Percentiles rank a stretch among this genome's conserved stretches.
Conservation (phyloP, 257 asterid genomes). For the Fraxinus anomala region DNA sequence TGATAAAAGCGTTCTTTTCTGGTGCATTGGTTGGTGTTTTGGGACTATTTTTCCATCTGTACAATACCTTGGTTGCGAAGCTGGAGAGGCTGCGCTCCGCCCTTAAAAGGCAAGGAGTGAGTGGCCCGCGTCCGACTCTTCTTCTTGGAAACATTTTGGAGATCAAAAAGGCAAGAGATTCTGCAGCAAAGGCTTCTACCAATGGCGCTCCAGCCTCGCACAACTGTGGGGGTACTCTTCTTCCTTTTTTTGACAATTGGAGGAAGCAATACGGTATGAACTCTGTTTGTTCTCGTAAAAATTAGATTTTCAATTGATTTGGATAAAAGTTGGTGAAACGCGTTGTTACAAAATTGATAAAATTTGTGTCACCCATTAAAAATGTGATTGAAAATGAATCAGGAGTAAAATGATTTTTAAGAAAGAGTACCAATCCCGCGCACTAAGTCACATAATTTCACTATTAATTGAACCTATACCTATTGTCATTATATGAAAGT, state of each 20-base stretch:
- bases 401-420: too few relatives aligned
- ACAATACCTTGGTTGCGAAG: conserved; percentile 38
- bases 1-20: conserved; percentile 20
- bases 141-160: conserved; percentile 48
- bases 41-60: conserved; percentile 37
- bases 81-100: conserved; percentile 50
- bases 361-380: too few relatives aligned
- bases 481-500: too few relatives aligned
- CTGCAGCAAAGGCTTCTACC: conserved; percentile 12
- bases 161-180: conserved; percentile 36
- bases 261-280: conserved; percentile 44
- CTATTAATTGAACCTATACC: too few relatives aligned
- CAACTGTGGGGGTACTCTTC: conserved; percentile 42
- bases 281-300: too few relatives aligned
- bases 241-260: conserved; percentile 55
- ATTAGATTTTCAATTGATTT: too few relatives aligned
- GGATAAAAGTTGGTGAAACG: too few relatives aligned
- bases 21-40: conserved; percentile 20
- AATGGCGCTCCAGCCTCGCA: conserved; percentile 36
- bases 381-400: too few relatives aligned
- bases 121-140: conserved; percentile 48
- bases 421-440: too few relatives aligned
- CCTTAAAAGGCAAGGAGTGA: conserved; percentile 46
- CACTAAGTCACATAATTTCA: too few relatives aligned
- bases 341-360: too few relatives aligned